Evolutionary conservation across 768 basidiomycete genomes (phyloP), one percentile per base, ranked within the genome.

Genomic region (Crepidotus variabilis): DNA sequence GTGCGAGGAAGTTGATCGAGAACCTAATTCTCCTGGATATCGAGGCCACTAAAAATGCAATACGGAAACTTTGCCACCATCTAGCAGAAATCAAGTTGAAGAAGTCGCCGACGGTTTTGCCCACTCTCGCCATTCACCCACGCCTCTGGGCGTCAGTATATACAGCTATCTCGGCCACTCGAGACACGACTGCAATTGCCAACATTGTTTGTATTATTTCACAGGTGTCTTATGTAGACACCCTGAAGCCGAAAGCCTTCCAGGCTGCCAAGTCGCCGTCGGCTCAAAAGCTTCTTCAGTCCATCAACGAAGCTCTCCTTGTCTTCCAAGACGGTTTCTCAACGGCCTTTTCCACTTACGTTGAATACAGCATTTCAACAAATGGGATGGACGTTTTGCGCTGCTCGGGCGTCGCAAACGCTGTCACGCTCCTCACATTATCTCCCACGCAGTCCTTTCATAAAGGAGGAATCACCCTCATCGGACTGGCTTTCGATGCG

Each of bases 401-500:
- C 47, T 74, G 71, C 6, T 76, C 81, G 1, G 82, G 78, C 11
- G 78, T 88, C 23, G 84, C 82, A 3, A 78, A 82, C 61, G 73
- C 85, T 47, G 70, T 88, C 46, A 81, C 87, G 57, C 68, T 78
- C 34, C 78, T 96, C 34, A 82, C 96, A 67, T 73, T 98, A 32
- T 98, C 94, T 18, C 94, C 96, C 0, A 77, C 87, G 28, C 85
- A 86, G 18, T 80, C 84, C 13, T 72, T 95, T 14, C 90, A 90
- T 62, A 74, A 78, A 46, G 85, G 88, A 10, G 90, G 87, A 1
- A 90, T 94, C 67, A 81, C 82, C 18, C 68, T 98, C n/a, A 80
- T 92, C 23, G 88, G 88, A 10, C 82, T 92, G 53, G 89, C 93
- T 0, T 95, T 90, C 63, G 90, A 96, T 61, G 90, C 86, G n/a